Base-by-base conservation (phyloP, 2,329 filamentous ascomycete species). In the Emmonsia crescens region DNA sequence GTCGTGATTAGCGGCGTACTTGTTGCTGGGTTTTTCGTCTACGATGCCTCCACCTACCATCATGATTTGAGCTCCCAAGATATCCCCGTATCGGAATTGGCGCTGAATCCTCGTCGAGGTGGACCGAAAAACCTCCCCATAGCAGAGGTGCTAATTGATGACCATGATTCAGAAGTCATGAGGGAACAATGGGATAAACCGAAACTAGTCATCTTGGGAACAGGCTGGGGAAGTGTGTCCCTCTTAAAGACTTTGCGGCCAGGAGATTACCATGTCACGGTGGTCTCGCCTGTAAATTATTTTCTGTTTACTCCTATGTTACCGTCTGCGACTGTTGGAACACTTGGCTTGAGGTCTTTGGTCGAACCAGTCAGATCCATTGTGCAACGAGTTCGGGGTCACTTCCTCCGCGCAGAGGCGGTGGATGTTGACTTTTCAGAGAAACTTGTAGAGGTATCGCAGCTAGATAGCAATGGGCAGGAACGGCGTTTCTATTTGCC, bases 221-320 rank as follows among this genome's bases (percentile, higher is more conserved):
- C 92, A 19, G 94, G 94, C 52, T 99, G 94, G 94, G 94, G 92
- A 60, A 91, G 91, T 69, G 89, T 99, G 64, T 90, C 93, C 4
- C 78, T 99, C 63, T 78, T 99, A 67, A 99, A 99, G 78, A 88
- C 90, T 64, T 77, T 99, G 65, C 89, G 93, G 64, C 87, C 91
- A 0, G 90, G 92, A 14, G 90, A 96, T 68, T 99, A 96, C 72
- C 92, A 99, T 74, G 87, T 99, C 67, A 97, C 93, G 4, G 88
- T 99, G 46, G 88, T 99, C 51, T 96, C 91, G 14, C 93, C 94
- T 0, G 89, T 89, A 42, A 97, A 97, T 70, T 96, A 97, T 77
- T 99, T 99, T 77, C 78, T 99, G 38, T 99, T 99, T 75, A 99
- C 94, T 1, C 94, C 94, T 0, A 97, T 99, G 92, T 81, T 99